Evolutionary conservation across 345 rosid genomes (phyloP).

Genomic region (Zanthoxylum bungeanum): DNA sequence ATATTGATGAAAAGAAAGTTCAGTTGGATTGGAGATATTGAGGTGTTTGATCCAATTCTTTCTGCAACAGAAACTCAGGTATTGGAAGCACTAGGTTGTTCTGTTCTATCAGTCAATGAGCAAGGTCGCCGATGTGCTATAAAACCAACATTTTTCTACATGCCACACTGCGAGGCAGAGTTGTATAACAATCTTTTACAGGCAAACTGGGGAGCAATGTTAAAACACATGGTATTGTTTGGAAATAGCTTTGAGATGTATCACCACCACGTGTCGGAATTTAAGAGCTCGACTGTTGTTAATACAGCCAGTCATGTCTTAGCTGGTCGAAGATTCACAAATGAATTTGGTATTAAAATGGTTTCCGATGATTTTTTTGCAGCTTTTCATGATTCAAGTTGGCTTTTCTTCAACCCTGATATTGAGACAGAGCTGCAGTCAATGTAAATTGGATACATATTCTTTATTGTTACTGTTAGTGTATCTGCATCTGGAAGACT

Average conservation of each 20-base stretch:
- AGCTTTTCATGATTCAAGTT: constrained; percentile 86
- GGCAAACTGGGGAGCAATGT: constrained; percentile 58
- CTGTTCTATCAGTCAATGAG: constrained; percentile 67
- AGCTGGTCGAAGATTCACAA: constrained; percentile 39
- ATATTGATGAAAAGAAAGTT: constrained; percentile 70
- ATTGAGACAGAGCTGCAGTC: constrained; percentile 38
- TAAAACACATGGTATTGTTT: constrained; percentile 52
- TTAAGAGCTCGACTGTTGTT: constrained; percentile 35
- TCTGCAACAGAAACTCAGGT: constrained; percentile 63
- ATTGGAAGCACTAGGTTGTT: constrained; percentile 65
- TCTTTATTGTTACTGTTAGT: not conserved
- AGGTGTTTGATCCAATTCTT: constrained; percentile 84
- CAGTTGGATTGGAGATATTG: constrained; percentile 64
- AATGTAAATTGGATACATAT: constrained; percentile 8
- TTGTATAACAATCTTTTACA: constrained; percentile 67
- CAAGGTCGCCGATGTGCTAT: constrained; percentile 60
- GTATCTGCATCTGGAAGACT: not conserved
- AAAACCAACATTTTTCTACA: constrained; percentile 73
- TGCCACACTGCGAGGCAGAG: constrained; percentile 92
- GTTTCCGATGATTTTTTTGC: constrained; percentile 66
- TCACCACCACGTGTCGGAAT: constrained; percentile 37
- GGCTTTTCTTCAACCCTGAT: constrained; percentile 77
- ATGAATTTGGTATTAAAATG: constrained; percentile 46
- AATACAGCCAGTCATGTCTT: constrained; percentile 43
- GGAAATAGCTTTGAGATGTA: constrained; percentile 82